A percentile compares a stretch with the other conserved stretches of the same genome.
Evolutionary conservation across 768 basidiomycete genomes (phyloP).

Genomic region (Russula vinacea): DNA sequence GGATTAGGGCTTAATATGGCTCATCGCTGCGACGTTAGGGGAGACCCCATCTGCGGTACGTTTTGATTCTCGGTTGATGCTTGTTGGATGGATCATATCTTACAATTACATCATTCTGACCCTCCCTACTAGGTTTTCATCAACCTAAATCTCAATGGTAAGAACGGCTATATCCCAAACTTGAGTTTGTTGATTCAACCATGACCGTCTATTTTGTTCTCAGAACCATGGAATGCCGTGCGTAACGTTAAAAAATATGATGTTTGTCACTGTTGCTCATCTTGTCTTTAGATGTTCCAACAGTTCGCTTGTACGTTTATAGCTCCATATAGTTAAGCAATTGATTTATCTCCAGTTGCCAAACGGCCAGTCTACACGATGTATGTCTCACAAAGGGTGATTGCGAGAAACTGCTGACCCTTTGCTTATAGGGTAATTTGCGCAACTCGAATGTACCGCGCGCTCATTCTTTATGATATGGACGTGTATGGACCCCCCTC

Average conservation of each 20-base stretch:
- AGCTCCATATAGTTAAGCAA: not conserved
- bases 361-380: slow-evolving; percentile 5
- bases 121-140: slow-evolving; percentile 11
- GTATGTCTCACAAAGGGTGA: not conserved
- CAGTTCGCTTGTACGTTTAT: slow-evolving; percentile 7
- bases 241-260: not conserved
- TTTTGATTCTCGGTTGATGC: not conserved
- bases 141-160: slow-evolving; percentile 21
- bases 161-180: not conserved
- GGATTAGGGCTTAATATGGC: slow-evolving; percentile 21
- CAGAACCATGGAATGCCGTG: slow-evolving; percentile 16
- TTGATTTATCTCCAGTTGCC: not conserved
- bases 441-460: slow-evolving; percentile 22
- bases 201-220: not conserved
- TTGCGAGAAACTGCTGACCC: not conserved
- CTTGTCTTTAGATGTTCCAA: slow-evolving; percentile 21
- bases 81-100: not conserved
- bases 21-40: not conserved
- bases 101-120: too few species aligned
- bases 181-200: not conserved
- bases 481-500: not conserved
- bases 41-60: slow-evolving; percentile 14
- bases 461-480: not conserved
- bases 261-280: not conserved
- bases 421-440: slow-evolving; percentile 5